Conservation (phyloP, 73 alveolate species). For the Urostyla sp. region DNA sequence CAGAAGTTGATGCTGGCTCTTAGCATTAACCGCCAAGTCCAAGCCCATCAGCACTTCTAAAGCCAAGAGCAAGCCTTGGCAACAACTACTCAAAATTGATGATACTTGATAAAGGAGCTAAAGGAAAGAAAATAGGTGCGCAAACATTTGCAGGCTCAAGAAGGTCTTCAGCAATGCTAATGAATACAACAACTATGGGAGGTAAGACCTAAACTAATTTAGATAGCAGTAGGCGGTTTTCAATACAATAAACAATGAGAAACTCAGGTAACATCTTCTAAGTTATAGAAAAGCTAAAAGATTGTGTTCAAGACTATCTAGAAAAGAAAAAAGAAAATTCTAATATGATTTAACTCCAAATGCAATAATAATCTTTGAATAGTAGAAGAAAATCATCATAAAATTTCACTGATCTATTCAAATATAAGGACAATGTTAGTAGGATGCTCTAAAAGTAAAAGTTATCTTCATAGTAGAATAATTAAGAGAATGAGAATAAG, state of each 20-base stretch:
- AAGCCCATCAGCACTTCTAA: conserved; percentile 10
- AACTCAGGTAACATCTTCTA: conserved; percentile 21
- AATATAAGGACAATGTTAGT: too few species aligned
- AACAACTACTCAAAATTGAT: not conserved
- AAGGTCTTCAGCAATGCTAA: not conserved
- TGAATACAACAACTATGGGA: not conserved
- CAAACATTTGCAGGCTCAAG: conserved; percentile 16
- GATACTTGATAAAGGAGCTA: conserved; percentile 13
- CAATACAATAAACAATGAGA: not conserved
- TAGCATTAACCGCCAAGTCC: not conserved
- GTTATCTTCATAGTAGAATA: too few species aligned
- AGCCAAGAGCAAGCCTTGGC: not conserved
- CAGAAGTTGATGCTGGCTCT: not conserved
- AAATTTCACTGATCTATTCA: too few species aligned
- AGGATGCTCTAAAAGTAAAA: too few species aligned
- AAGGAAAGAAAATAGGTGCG: conserved; percentile 4
- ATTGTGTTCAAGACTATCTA: conserved; percentile 14
- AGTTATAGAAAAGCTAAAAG: conserved; percentile 32
- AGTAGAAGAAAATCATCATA: too few species aligned
- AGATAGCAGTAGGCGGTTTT: not conserved
- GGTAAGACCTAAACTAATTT: too few species aligned
- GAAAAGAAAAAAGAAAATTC: conserved; percentile 43
- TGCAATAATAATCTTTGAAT: too few species aligned
- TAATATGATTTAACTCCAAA: too few species aligned
- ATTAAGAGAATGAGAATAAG: not conserved